A percentile compares a stretch with the other conserved stretches of the same genome.
Evolutionary conservation across 1,284 basidiomycete species (phyloP).

Genomic region (Leccinum subrobustum): DNA sequence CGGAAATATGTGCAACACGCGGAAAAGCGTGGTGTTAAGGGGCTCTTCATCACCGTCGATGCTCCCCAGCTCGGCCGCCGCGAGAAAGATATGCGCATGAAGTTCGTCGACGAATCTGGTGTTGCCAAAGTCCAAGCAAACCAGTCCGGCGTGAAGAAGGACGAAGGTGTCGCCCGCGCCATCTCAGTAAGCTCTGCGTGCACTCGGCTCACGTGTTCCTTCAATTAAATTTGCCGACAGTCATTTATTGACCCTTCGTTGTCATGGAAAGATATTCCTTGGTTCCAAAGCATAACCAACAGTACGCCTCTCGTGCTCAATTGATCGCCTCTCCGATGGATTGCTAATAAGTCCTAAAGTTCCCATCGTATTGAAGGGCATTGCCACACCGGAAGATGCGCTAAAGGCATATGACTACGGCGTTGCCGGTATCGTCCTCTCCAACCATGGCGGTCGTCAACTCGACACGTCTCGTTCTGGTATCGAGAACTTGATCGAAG

Average conservation of each 20-base stretch:
- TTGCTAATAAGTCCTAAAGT: conserved; percentile 33
- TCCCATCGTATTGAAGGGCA: conserved; percentile 59
- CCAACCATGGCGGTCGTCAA: conserved; percentile 69
- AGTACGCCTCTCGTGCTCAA: conserved; percentile 41
- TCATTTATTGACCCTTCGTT: conserved; percentile 91
- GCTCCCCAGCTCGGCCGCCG: conserved; percentile 87
- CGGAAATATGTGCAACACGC: conserved; percentile 82
- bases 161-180: conserved; percentile 87
- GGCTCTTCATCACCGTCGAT: conserved; percentile 86
- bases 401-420: conserved; percentile 66
- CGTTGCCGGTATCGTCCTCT: conserved; percentile 61
- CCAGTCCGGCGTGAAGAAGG: conserved; percentile 67
- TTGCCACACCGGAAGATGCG: conserved; percentile 64
- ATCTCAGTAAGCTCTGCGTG: conserved; percentile 61
- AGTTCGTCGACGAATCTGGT: conserved; percentile 83
- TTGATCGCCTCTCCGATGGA: neutral
- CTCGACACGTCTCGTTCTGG: conserved; percentile 65
- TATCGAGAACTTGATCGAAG: conserved; percentile 64
- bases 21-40: conserved; percentile 78
- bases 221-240: conserved; percentile 36
- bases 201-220: neutral
- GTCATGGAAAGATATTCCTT: conserved; percentile 84
- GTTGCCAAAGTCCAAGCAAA: conserved; percentile 51
- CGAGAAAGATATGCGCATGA: conserved; percentile 94
- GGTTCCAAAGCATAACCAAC: conserved; percentile 87